Conservation (phyloP, 2,329 filamentous ascomycete species). For the Fonsecaea nubica region DNA sequence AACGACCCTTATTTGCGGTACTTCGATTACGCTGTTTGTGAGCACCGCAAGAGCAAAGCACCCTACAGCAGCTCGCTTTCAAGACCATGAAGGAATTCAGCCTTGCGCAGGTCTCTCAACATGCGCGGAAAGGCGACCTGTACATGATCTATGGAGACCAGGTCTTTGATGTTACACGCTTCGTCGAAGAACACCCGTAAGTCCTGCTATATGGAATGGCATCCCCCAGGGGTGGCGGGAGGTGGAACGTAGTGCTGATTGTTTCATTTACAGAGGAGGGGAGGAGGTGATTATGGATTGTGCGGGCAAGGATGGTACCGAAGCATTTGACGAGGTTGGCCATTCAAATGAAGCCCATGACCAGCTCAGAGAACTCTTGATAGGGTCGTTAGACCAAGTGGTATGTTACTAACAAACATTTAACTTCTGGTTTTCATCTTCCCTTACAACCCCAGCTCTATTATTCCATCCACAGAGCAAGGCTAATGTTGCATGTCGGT, state of each 20-base stretch:
- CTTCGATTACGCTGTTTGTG: not conserved
- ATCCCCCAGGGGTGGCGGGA: not conserved
- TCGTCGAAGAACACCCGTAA: constrained; percentile 18
- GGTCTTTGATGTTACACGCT: constrained; percentile 14
- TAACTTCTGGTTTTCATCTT: not conserved
- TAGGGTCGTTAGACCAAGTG: constrained; percentile 5
- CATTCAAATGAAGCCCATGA: constrained; percentile 15
- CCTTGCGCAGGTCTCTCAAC: constrained; percentile 13
- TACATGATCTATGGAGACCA: constrained; percentile 14
- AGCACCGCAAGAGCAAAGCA: not conserved
- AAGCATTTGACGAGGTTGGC: constrained; percentile 11
- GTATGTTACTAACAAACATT: not conserved
- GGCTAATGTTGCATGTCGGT: not conserved
- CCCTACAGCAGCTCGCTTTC: not conserved
- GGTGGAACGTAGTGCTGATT: not conserved
- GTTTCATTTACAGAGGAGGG: constrained; percentile 2
- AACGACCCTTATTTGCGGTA: not conserved
- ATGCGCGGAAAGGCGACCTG: not conserved
- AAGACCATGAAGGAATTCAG: not conserved
- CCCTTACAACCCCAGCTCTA: too few relatives aligned
- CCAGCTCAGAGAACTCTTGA: constrained; percentile 7
- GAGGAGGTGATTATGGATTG: constrained; percentile 3
- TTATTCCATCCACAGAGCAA: not conserved
- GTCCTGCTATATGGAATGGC: not conserved
- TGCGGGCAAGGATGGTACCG: constrained; percentile 8